phyloP scores from a whole-genome alignment of 2,329 filamentous ascomycete species.

The Cladophialophora yegresii region DNA sequence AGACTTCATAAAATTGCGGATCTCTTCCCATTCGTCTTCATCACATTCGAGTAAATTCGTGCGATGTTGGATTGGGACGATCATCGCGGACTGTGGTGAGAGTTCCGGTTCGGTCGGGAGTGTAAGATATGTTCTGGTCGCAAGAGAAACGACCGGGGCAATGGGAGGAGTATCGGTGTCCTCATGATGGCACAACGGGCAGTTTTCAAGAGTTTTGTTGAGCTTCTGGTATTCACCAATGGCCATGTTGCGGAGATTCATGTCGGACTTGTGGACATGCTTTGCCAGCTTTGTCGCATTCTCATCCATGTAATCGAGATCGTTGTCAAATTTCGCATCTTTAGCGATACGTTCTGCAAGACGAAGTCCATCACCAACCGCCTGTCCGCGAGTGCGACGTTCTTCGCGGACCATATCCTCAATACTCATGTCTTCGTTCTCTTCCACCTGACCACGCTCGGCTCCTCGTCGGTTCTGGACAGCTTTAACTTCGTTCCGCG shows the following conservation, averaged over 20 bases:
- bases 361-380: conserved; percentile 75
- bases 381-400: conserved; percentile 74
- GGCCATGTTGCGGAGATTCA: conserved; percentile 83
- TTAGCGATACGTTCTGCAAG: conserved; percentile 93
- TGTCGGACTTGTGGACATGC: conserved; percentile 81
- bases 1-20: conserved; percentile 98
- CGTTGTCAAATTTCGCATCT: conserved; percentile 84
- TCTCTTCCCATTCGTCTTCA: conserved; percentile 98
- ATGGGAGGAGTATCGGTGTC: conserved; percentile 74
- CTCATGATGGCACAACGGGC: conserved; percentile 90
- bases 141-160: conserved; percentile 83
- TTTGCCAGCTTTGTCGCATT: conserved; percentile 88
- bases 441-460: conserved; percentile 80
- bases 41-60: conserved; percentile 95
- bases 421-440: conserved; percentile 93
- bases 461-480: conserved; percentile 78
- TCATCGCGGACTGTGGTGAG: conserved; percentile 77
- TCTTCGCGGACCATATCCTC: conserved; percentile 98
- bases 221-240: conserved; percentile 88
- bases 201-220: conserved; percentile 80
- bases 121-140: conserved; percentile 82
- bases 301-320: conserved; percentile 96
- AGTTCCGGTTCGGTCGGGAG: conserved; percentile 88
- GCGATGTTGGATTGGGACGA: conserved; percentile 84
- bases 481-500: conserved; percentile 72